Base-by-base conservation (phyloP, 225 moss, liverwort and hornwort genomes). In the Ulota crispa region DNA sequence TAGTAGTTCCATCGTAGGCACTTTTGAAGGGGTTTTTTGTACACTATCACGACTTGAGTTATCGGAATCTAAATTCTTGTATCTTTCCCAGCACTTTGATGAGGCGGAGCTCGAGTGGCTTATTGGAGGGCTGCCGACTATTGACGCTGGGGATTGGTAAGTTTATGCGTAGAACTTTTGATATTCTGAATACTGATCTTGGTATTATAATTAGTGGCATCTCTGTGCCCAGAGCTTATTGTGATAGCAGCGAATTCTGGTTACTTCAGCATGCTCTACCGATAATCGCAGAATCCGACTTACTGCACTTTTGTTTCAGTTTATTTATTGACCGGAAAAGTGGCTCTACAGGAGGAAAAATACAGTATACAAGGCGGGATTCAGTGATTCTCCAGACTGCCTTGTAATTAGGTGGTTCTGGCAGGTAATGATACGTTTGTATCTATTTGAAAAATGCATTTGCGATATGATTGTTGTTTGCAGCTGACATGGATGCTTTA, bases 21-120 rank as follows among this genome's bases (percentile, higher is more conserved):
- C 3, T 47, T 15, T 47, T 47, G 12, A 45, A 9, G 45, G 61
- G 41, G 32, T 11, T 54, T 62, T 41, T 61, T 34, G 23, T 43
- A 23, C 15, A 11, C 8, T 9, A 43, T 55, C 80, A 39, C 4
- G 55, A 41, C 42, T 72, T 39, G 56, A 47, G 56, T 36, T 64
- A 55, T 73, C 18, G 65, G 18, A 78, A 66, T 71, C 83, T 79
- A 24, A 79, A 70, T 47, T 41, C 71, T 81, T 15, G 26, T 20
- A 37, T 57, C 43, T 14, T 19, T 50, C 50, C 36, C 91, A 99
- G 98, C 92, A 99, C 87, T 99, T 99, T 64, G 98, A 99, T 81
- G 98, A 99, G 67, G 95, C 96, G 52, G 98, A 99, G 83, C 92
- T 99, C 70, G 98, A 99, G 81, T 99, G 95, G 95, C 92, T 99